Percentiles rank a stretch among this genome's conserved stretches.
Evolutionary conservation across 1,284 basidiomycete species (phyloP).

Genomic region (Mrakiaceae sp.): DNA sequence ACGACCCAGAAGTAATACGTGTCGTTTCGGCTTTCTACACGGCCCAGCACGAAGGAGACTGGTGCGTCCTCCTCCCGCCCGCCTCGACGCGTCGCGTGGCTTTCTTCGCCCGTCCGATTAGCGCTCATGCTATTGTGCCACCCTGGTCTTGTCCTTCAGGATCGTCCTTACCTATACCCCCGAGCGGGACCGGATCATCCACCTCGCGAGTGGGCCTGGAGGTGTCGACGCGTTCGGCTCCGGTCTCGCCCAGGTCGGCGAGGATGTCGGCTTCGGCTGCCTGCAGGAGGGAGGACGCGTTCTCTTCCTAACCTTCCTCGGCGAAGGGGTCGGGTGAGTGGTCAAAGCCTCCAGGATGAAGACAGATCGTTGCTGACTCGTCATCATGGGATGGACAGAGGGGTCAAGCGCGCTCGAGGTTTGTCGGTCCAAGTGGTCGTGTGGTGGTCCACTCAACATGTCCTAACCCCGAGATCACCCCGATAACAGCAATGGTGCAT

Average conservation of each 20-base stretch:
- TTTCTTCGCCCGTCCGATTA: no score
- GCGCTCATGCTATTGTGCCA: no score
- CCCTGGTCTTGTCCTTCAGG: background rate
- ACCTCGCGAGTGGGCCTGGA: background rate
- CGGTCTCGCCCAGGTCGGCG: background rate
- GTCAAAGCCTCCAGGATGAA: background rate
- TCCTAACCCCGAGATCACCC: no score
- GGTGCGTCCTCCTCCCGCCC: no score
- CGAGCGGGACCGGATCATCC: conserved; percentile 6
- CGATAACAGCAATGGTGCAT: background rate
- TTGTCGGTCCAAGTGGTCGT: background rate
- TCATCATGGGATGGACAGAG: background rate
- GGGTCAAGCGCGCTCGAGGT: conserved; percentile 4
- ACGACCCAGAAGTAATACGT: no score
- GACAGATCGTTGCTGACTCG: background rate
- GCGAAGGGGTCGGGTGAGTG: conserved; percentile 9
- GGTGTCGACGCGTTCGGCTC: background rate
- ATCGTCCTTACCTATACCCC: conserved; percentile 5
- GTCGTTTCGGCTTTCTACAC: no score
- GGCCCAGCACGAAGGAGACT: no score
- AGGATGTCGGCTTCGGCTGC: conserved; percentile 11
- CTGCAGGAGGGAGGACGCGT: background rate
- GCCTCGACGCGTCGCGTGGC: no score
- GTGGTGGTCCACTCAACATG: no score
- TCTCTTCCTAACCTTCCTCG: conserved; percentile 4